A percentile compares a stretch with the other conserved stretches of the same genome.
phyloP scores from a whole-genome alignment of 176 grass and related monocot genomes.

The Avena atlantica region DNA sequence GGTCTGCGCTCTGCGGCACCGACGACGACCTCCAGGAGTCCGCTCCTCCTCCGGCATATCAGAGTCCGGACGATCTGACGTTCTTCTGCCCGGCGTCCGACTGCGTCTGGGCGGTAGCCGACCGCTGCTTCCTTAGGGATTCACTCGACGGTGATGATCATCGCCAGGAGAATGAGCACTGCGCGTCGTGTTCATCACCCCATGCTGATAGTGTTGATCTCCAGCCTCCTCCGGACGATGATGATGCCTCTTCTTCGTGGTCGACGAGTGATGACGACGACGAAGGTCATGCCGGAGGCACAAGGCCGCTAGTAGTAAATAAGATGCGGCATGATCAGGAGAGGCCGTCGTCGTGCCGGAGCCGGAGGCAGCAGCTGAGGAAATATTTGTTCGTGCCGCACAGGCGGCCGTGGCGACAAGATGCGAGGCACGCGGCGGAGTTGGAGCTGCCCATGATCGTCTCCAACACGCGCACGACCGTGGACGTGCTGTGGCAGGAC shows the following conservation, averaged over 20 bases:
- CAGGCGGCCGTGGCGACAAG: neutral
- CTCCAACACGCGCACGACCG: neutral
- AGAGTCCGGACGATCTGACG: neutral
- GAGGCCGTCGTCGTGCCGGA: neutral
- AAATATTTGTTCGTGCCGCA: neutral
- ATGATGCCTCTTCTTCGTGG: no score
- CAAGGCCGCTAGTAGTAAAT: neutral
- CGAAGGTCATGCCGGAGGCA: neutral
- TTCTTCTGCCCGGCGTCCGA: neutral
- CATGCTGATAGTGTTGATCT: neutral
- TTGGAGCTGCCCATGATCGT: neutral
- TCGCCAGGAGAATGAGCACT: neutral
- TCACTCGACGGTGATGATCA: no score
- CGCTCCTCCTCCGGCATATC: neutral
- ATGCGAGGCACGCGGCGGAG: neutral
- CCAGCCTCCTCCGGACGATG: no score
- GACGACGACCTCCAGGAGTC: neutral
- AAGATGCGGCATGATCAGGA: neutral
- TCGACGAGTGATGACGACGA: neutral
- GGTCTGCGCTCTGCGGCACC: neutral
- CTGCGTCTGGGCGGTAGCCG: neutral
- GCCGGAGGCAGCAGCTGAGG: neutral
- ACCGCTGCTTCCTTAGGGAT: neutral
- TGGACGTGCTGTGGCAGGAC: constrained; percentile 5
- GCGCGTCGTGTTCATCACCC: neutral